A percentile compares a stretch with the other conserved stretches of the same genome.
Conservation (phyloP, 345 rosid species). For the Melaleuca quinquenervia region DNA sequence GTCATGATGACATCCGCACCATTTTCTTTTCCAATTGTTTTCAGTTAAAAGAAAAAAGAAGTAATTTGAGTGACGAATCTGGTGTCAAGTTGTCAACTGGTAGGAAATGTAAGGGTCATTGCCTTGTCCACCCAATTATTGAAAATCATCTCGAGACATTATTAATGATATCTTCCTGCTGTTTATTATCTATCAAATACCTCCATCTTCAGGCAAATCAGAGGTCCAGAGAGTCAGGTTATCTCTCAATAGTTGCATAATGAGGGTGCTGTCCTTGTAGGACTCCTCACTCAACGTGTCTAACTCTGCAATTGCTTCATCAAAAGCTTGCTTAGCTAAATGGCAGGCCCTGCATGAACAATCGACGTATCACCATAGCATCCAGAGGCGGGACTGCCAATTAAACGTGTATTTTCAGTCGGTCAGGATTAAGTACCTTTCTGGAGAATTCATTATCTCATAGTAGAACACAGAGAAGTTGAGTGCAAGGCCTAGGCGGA, state of each 20-base stretch:
- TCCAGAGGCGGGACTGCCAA: background rate
- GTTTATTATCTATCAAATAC: constrained; percentile 7
- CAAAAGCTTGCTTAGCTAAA: constrained; percentile 97
- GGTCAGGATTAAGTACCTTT: constrained; percentile 33
- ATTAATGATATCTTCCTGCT: background rate
- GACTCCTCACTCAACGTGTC: constrained; percentile 97
- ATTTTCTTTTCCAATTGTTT: background rate
- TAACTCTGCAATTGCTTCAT: constrained; percentile 93
- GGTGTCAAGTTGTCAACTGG: background rate
- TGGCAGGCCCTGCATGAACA: constrained; percentile 75
- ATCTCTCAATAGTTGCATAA: constrained; percentile 97
- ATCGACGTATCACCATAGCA: background rate
- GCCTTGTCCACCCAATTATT: background rate
- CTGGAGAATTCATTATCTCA: constrained; percentile 99
- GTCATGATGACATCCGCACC: background rate
- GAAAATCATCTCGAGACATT: background rate
- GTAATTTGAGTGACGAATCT: background rate
- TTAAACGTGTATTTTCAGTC: background rate
- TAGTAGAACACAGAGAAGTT: constrained; percentile 98
- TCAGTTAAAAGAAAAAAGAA: background rate
- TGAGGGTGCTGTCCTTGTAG: constrained; percentile 96
- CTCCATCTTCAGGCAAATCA: constrained; percentile 99
- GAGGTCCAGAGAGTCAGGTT: constrained; percentile 99
- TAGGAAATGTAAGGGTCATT: background rate
- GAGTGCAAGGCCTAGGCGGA: constrained; percentile 97